Evolutionary conservation across 1,139 yeast genomes (phyloP).

Genomic region (Williopsis jadinii): DNA sequence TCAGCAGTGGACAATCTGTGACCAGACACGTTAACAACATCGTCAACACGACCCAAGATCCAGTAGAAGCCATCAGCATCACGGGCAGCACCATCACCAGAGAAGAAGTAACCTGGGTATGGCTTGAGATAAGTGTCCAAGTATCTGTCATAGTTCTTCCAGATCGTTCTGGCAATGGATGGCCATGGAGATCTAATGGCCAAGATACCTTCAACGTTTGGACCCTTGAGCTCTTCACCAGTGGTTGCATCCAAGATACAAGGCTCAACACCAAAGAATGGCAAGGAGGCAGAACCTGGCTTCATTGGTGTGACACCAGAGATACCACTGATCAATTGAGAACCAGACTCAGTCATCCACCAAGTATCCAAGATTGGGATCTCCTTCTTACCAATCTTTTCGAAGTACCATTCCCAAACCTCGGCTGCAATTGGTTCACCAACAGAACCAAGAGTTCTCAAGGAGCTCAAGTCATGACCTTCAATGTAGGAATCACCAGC

Average conservation of each 20-base stretch:
- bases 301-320: slow-evolving; percentile 67
- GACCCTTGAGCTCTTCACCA: slow-evolving; percentile 57
- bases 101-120: slow-evolving; percentile 62
- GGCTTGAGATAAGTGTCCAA: slow-evolving; percentile 69
- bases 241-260: slow-evolving; percentile 64
- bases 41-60: slow-evolving; percentile 80
- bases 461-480: slow-evolving; percentile 54
- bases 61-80: slow-evolving; percentile 72
- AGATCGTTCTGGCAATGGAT: slow-evolving; percentile 70
- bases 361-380: slow-evolving; percentile 75
- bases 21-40: slow-evolving; percentile 76
- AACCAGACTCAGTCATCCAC: slow-evolving; percentile 83
- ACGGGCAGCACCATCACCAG: slow-evolving; percentile 82
- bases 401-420: slow-evolving; percentile 90
- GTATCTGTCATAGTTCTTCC: slow-evolving; percentile 60
- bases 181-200: slow-evolving; percentile 74
- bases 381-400: slow-evolving; percentile 66
- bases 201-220: slow-evolving; percentile 68
- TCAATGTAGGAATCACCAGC: slow-evolving; percentile 70
- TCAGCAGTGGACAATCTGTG: slow-evolving; percentile 79
- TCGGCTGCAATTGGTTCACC: slow-evolving; percentile 94
- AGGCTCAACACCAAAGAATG: slow-evolving; percentile 69
- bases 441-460: slow-evolving; percentile 76
- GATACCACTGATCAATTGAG: slow-evolving; percentile 64
- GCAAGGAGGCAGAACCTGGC: slow-evolving; percentile 75